A percentile compares a stretch with the other conserved stretches of the same genome.
phyloP scores from a whole-genome alignment of 2,329 filamentous ascomycete species.

The Aureobasidium zeae region DNA sequence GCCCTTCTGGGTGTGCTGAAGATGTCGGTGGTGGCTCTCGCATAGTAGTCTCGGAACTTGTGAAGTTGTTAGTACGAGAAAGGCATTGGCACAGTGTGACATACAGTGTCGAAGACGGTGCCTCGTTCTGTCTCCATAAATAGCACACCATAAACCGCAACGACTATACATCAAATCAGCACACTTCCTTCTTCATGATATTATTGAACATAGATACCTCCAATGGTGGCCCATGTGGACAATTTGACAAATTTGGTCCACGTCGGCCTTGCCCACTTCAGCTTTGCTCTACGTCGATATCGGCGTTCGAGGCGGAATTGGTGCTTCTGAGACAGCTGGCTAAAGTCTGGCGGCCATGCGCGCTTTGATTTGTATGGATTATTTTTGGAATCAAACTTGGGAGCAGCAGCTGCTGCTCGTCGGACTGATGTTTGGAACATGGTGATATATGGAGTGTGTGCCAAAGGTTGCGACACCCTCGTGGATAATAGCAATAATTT shows the following conservation, averaged over 20 bases:
- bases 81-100: not conserved
- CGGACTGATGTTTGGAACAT: constrained; percentile 43
- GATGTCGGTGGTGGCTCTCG: constrained; percentile 9
- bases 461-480: not conserved
- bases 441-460: not conserved
- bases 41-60: constrained; percentile 8
- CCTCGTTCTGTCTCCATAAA: constrained; percentile 13
- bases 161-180: constrained; percentile 9
- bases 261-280: constrained; percentile 52
- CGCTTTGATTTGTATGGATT: constrained; percentile 59
- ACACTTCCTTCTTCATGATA: not conserved
- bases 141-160: constrained; percentile 13
- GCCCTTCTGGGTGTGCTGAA: not conserved
- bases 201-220: constrained; percentile 39
- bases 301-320: constrained; percentile 71
- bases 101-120: constrained; percentile 13
- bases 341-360: constrained; percentile 70
- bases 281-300: constrained; percentile 59
- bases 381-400: constrained; percentile 34
- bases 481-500: not conserved
- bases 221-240: constrained; percentile 52
- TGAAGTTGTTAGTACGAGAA: not conserved
- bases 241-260: constrained; percentile 59
- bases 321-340: constrained; percentile 58
- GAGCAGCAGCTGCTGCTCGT: constrained; percentile 25